Conservation (phyloP, 768 basidiomycete genomes). For the Suillus paluster region DNA sequence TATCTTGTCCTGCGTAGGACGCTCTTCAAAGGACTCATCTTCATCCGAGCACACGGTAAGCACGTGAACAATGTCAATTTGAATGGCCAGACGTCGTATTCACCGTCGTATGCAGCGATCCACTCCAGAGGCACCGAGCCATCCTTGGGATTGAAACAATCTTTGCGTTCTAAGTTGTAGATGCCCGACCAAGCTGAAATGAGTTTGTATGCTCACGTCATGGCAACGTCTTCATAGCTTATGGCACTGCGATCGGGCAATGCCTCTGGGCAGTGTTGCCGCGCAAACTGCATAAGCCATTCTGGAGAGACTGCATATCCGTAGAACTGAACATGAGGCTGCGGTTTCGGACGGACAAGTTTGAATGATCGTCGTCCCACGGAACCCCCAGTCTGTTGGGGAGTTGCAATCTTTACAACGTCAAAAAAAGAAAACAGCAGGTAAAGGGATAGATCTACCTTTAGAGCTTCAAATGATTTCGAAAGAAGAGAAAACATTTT, state of each 20-base stretch:
- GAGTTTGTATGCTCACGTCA: background rate
- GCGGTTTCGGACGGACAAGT: background rate
- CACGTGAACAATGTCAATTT: background rate
- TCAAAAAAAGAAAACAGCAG: too few relatives aligned
- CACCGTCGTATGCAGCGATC: too few relatives aligned
- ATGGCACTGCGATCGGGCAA: background rate
- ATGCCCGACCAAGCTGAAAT: background rate
- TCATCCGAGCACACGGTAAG: background rate
- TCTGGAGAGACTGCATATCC: background rate
- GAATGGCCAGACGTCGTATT: too few relatives aligned
- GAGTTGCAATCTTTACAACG: background rate
- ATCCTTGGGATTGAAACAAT: conserved; percentile 2
- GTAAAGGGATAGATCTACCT: background rate
- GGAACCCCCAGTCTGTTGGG: background rate
- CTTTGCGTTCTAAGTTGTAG: background rate
- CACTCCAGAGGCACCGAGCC: too few relatives aligned
- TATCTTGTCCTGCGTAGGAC: background rate
- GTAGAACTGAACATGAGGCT: background rate
- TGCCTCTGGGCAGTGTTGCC: background rate
- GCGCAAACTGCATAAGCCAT: background rate
- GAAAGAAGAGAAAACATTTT: background rate
- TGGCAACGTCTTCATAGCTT: background rate
- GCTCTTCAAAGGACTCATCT: background rate
- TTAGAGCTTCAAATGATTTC: background rate
- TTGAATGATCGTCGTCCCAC: background rate